A percentile compares a stretch with the other conserved stretches of the same genome.
Conservation (phyloP, 2,329 filamentous ascomycete species). For the Calonectria ilicicola region DNA sequence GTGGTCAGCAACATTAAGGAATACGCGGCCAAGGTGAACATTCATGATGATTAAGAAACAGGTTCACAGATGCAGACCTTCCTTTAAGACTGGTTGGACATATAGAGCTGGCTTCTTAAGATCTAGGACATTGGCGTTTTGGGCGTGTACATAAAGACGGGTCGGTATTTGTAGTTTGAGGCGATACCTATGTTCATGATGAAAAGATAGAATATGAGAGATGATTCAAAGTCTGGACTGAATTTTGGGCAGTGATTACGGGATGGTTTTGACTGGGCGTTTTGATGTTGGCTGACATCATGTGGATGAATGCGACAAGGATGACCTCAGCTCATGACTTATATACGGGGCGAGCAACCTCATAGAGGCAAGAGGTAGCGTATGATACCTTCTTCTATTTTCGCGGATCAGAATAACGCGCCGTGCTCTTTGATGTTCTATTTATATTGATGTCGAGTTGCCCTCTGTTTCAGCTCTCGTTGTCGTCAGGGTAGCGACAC, state of each 20-base stretch:
- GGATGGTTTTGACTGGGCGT: not conserved
- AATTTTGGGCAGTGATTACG: not conserved
- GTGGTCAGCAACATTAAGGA: conserved; percentile 84
- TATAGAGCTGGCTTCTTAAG: conserved; percentile 19
- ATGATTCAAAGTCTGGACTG: not conserved
- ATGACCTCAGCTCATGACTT: conserved; percentile 11
- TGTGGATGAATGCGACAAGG: conserved; percentile 2
- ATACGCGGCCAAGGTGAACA: conserved; percentile 86
- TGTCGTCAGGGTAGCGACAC: not conserved
- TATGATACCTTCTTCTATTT: not conserved
- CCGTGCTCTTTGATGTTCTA: not conserved
- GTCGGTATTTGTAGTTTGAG: conserved; percentile 30
- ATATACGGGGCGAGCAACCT: not conserved
- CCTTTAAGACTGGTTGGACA: conserved; percentile 9
- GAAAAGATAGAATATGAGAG: conserved; percentile 28
- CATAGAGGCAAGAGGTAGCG: not conserved
- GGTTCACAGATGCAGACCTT: conserved; percentile 32
- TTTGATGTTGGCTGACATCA: not conserved
- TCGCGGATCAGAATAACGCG: not conserved
- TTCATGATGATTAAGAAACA: conserved; percentile 73
- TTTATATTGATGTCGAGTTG: not conserved
- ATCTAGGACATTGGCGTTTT: conserved; percentile 40
- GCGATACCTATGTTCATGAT: conserved; percentile 35
- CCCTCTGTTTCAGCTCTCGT: not conserved
- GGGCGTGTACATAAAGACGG: conserved; percentile 26